Evolutionary conservation across 2,329 filamentous ascomycete genomes (phyloP).

Genomic region (Aspergillus puulaauensis): DNA sequence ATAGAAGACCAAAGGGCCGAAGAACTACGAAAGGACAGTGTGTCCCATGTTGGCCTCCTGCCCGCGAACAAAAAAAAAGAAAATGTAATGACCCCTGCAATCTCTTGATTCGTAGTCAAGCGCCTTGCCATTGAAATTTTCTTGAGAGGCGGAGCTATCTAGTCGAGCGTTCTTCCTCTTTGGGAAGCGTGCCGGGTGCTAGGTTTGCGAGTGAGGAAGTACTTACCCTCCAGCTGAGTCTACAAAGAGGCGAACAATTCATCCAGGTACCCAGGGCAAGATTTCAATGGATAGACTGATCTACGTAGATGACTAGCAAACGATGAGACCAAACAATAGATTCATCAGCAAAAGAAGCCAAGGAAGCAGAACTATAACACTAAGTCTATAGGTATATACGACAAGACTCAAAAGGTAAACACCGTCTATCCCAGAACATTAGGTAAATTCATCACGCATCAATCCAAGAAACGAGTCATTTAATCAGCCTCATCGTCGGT

Average conservation of each 20-base stretch:
- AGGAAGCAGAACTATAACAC: neutral
- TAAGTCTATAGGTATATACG: conserved; percentile 12
- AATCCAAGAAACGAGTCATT: conserved; percentile 3
- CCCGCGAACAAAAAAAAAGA: neutral
- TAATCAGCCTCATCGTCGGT: conserved; percentile 68
- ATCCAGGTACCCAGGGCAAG: too few species aligned
- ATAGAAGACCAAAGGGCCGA: neutral
- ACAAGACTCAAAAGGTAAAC: conserved; percentile 6
- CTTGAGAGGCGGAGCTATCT: too few species aligned
- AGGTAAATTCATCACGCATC: conserved; percentile 9
- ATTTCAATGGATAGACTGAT: too few species aligned
- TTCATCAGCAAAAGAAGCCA: neutral
- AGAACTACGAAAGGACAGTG: neutral
- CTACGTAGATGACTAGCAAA: too few species aligned
- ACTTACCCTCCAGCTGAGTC: too few species aligned
- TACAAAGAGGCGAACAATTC: too few species aligned
- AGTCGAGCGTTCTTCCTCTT: too few species aligned
- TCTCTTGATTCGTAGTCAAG: conserved; percentile 42
- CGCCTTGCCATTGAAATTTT: conserved; percentile 16
- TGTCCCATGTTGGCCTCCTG: neutral
- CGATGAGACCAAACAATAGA: neutral
- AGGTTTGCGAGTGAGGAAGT: too few species aligned
- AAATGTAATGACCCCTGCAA: conserved; percentile 36
- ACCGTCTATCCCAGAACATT: conserved; percentile 10
- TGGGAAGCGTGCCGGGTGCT: too few species aligned